Evolutionary conservation across 164 flowering plant species (phyloP), one percentile per base, ranked within the genome.

Genomic region (Berberis vulgaris): DNA sequence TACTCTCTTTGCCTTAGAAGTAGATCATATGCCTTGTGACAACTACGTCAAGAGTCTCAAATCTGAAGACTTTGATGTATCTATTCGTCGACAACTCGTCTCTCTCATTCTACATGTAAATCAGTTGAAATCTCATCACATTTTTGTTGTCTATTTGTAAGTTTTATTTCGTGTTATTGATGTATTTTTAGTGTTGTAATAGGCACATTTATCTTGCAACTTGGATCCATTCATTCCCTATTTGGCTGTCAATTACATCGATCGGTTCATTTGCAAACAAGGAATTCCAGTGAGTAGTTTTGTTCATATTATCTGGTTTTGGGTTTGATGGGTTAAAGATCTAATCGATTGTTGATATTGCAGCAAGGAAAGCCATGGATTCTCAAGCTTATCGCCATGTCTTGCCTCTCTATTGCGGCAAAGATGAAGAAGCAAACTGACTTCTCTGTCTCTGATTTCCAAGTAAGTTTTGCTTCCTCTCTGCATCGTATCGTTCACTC

Each of bases 161-260:
- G 26, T 26, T 26, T 26, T 26, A 26, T 26, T 26, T 26, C 26
- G 26, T 26, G 26, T 26, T 26, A 26, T 26, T 26, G 26, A 26
- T 26, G 26, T 26, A 26, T 26, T 26, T 26, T 26, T 26, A 26
- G 26, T 26, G 26, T 26, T 26, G 26, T 26, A 26, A 26, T 77
- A 80, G 82, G 57, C 54, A 58, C 71, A 64, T 54, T 50, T 74
- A 40, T 74, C 71, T 4, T 65, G 66, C 67, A 71, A 71, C 39
- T 72, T 75, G 11, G 88, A 82, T 63, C 84, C 86, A 3, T 69
- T 71, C 6, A 13, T 77, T 1, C 62, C 83, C 0, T 85, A 82
- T 63, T 84, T 85, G 7, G 87, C 95, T n/a, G 69, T 84, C 46
- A 85, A 79, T 69, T 87, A 87, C 65, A 73, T 85, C 50, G 90